Conservation (phyloP, 345 rosid species). For the Turnera subulata region DNA sequence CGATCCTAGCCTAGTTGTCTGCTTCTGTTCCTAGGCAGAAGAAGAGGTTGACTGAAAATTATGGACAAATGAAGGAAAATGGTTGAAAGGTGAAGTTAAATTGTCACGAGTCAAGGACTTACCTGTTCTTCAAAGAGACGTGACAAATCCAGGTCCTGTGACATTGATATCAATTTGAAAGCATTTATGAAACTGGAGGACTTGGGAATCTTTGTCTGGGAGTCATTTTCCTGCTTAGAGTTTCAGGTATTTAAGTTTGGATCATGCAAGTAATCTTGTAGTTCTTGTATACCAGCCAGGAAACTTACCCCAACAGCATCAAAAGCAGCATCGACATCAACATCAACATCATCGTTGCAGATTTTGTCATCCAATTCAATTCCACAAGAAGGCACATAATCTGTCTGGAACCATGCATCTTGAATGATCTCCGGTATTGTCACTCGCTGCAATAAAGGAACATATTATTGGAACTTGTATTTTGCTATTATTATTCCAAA, state of each 20-base stretch:
- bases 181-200: slow-evolving; percentile 84
- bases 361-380: slow-evolving; percentile 32
- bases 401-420: slow-evolving; percentile 73
- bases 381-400: slow-evolving; percentile 50
- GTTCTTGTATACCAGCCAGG: too few relatives aligned
- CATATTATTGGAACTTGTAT: not conserved
- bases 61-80: slow-evolving; percentile 6
- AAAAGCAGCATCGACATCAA: slow-evolving; percentile 53
- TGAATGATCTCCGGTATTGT: slow-evolving; percentile 61
- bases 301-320: slow-evolving; percentile 58
- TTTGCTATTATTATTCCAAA: not conserved
- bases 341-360: slow-evolving; percentile 46
- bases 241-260: slow-evolving; percentile 11
- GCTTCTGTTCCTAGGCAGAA: slow-evolving; percentile 50
- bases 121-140: slow-evolving; percentile 86
- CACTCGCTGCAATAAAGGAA: slow-evolving; percentile 45
- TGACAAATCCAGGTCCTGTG: slow-evolving; percentile 83
- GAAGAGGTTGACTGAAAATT: not conserved
- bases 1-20: slow-evolving; percentile 65
- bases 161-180: slow-evolving; percentile 90
- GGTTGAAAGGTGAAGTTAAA: not conserved
- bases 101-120: slow-evolving; percentile 20
- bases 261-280: not conserved
- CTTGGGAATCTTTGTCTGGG: slow-evolving; percentile 36
- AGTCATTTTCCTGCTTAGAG: slow-evolving; percentile 45